phyloP scores from a whole-genome alignment of 1,284 basidiomycete genomes.

The Ceratobasidium theobromae region DNA sequence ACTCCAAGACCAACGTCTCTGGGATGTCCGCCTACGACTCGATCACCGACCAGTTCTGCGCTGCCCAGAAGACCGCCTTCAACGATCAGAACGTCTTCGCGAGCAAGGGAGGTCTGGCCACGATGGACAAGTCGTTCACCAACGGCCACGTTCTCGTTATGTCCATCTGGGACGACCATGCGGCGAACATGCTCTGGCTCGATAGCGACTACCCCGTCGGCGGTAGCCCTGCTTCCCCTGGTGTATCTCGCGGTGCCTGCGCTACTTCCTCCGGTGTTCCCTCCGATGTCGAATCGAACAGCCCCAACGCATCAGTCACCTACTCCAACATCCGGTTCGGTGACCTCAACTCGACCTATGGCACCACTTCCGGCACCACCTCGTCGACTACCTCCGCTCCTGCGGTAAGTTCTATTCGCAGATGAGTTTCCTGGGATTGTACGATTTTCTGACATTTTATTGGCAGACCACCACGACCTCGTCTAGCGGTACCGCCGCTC shows the following conservation, averaged over 20 bases:
- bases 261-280: constrained; percentile 32
- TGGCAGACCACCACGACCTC: constrained; percentile 1
- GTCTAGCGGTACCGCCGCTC: constrained; percentile 5
- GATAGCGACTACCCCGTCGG: constrained; percentile 55
- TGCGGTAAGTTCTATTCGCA: not conserved
- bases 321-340: constrained; percentile 62
- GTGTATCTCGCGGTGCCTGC: constrained; percentile 57
- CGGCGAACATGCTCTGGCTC: constrained; percentile 59
- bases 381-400: constrained; percentile 11
- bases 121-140: constrained; percentile 47
- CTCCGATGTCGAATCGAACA: constrained; percentile 36
- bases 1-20: constrained; percentile 45
- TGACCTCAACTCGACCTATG: constrained; percentile 54
- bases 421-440: not conserved
- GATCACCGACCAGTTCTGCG: constrained; percentile 49
- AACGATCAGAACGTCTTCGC: constrained; percentile 52
- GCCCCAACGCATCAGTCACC: constrained; percentile 36
- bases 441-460: not conserved
- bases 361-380: constrained; percentile 31
- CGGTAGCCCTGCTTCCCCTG: constrained; percentile 49
- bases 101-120: constrained; percentile 48
- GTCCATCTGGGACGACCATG: constrained; percentile 60
- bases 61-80: constrained; percentile 48
- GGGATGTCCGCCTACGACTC: constrained; percentile 35
- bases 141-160: constrained; percentile 38